phyloP scores from a whole-genome alignment of 441 rosid genomes.

The Syzygium malaccense region DNA sequence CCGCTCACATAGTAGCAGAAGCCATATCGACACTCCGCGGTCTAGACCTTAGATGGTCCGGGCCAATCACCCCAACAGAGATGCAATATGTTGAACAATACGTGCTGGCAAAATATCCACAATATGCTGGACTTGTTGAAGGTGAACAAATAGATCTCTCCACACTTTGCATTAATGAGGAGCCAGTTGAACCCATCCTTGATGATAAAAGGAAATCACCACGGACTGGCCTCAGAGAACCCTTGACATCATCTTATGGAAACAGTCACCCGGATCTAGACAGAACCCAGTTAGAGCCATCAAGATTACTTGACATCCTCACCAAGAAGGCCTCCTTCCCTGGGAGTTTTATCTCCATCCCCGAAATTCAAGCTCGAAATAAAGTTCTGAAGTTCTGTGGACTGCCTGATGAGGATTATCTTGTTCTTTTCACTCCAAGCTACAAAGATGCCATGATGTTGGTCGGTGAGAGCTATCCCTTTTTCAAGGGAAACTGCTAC shows the following conservation, averaged over 20 bases:
- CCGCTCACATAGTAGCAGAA: constrained; percentile 65
- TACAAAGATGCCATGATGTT: constrained; percentile 68
- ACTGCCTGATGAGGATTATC: constrained; percentile 43
- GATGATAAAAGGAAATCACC: constrained; percentile 50
- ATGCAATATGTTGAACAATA: constrained; percentile 69
- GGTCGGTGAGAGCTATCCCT: constrained; percentile 74
- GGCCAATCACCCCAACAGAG: constrained; percentile 66
- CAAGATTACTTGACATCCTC: constrained; percentile 58
- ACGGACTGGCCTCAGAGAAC: constrained; percentile 21
- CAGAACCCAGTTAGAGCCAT: constrained; percentile 46
- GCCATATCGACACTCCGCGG: constrained; percentile 71
- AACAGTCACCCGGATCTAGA: constrained; percentile 51
- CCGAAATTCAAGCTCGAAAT: constrained; percentile 64
- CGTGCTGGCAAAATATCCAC: constrained; percentile 70
- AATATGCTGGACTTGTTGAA: constrained; percentile 56
- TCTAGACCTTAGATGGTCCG: constrained; percentile 78
- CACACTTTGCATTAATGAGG: constrained; percentile 54
- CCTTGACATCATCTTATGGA: constrained; percentile 32
- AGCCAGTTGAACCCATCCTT: constrained; percentile 22
- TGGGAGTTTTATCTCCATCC: constrained; percentile 68
- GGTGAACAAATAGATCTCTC: constrained; percentile 56
- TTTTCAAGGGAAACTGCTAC: constrained; percentile 58
- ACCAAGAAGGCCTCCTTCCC: constrained; percentile 58
- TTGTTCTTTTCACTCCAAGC: constrained; percentile 60
- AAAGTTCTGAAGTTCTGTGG: constrained; percentile 59